Percentiles rank a stretch among this genome's conserved stretches.
These are phyloP conservation scores for Lippia alba DNA, from an alignment of 305 asterid species.

Conservation along the genomic window DNA sequence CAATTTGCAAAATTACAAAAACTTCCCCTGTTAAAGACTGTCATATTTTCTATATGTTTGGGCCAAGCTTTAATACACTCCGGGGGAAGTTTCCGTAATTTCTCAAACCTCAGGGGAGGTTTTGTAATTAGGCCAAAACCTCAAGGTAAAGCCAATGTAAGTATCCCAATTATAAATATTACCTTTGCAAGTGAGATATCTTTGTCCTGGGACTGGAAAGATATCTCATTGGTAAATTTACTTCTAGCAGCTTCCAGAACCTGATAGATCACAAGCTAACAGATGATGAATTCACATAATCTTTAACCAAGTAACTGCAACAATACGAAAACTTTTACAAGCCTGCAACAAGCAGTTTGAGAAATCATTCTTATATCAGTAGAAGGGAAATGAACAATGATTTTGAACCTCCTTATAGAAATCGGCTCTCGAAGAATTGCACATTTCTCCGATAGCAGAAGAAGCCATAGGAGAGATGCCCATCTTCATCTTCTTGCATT, in stretches of 20 bases:
- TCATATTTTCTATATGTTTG: no score
- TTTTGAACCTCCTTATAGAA: slow-evolving; percentile 75
- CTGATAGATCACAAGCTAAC: slow-evolving; percentile 46
- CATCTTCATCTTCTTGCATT: slow-evolving; percentile 60
- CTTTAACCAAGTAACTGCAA: slow-evolving; percentile 4
- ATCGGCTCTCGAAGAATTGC: slow-evolving; percentile 52
- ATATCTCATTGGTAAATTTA: slow-evolving; percentile 74
- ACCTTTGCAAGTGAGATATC: slow-evolving; percentile 96
- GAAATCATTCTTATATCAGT: slow-evolving; percentile 8
- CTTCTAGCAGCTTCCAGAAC: slow-evolving; percentile 75
- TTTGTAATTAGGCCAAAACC: no score
- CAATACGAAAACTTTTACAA: background rate
- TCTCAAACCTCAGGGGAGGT: no score
- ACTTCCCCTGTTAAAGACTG: no score
- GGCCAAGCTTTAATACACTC: no score
- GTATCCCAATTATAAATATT: background rate
- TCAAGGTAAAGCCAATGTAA: no score
- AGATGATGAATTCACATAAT: slow-evolving; percentile 24
- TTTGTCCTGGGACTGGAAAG: slow-evolving; percentile 82
- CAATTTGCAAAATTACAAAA: no score
- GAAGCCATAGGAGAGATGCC: slow-evolving; percentile 66
- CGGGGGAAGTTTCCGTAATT: no score
- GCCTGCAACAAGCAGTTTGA: background rate
- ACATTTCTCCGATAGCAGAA: slow-evolving; percentile 58
- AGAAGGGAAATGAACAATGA: background rate